phyloP scores from a whole-genome alignment of 345 rosid species.

The Boechera retrofracta region DNA sequence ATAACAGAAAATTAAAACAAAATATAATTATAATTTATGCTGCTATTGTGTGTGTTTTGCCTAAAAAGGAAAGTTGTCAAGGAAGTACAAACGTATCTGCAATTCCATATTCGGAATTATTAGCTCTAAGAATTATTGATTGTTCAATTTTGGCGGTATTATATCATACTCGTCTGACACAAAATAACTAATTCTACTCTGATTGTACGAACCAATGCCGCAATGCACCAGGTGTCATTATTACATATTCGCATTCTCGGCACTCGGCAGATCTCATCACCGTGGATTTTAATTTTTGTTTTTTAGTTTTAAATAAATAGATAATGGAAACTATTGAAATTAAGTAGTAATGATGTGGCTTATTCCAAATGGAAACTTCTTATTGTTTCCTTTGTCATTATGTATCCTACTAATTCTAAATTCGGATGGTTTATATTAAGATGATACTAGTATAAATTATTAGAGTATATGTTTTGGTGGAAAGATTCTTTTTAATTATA shows the following conservation, averaged over 20 bases:
- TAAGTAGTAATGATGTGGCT: background rate
- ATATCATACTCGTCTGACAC: constrained; percentile 4
- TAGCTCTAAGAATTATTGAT: background rate
- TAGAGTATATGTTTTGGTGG: background rate
- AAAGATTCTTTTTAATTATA: background rate
- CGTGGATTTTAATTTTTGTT: background rate
- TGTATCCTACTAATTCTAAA: background rate
- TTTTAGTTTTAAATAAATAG: background rate
- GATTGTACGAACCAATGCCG: constrained; percentile 34
- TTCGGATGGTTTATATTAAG: background rate
- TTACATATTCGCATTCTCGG: constrained; percentile 10
- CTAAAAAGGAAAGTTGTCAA: constrained; percentile 34
- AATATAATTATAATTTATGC: background rate
- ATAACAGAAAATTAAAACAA: background rate
- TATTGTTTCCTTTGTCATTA: background rate
- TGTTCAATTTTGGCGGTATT: constrained; percentile 13
- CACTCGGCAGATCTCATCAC: constrained; percentile 24
- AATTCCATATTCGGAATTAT: constrained; percentile 42
- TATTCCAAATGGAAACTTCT: background rate
- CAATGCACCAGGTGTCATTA: constrained; percentile 24
- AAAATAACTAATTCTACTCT: background rate
- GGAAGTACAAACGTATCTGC: constrained; percentile 21
- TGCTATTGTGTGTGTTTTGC: constrained; percentile 28
- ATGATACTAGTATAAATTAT: background rate
- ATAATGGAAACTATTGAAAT: background rate